Base-by-base conservation (phyloP, 78 protist species). In the Protostelium mycophagum region DNA sequence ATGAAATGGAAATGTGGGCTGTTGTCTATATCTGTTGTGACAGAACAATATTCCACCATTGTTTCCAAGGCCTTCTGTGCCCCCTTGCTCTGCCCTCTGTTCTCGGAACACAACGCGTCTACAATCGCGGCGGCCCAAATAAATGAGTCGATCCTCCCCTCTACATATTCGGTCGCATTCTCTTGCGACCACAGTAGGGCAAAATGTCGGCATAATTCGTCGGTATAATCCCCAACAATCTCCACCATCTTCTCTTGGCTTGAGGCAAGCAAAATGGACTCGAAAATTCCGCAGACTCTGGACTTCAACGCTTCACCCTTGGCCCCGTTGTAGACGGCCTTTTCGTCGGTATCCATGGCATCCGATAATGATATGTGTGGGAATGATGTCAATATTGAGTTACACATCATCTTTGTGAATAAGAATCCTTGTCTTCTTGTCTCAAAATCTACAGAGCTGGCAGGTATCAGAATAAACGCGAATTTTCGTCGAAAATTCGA, bases 121-220 rank as follows among this genome's bases (percentile, higher is more conserved):
- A 39, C 86, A 31, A 39, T n/a, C 25, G 29, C 90, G 73, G 34
- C 73, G 36, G 5, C 85, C 10, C 1, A 88, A 34, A 5, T 84
- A 0, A n/a, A 34, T n/a, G 89, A 35, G 31, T 1, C 89, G 36
- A 35, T 0, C 84, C 1, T 63, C 36, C 84, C 35, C 84, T 34
- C 36, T n/a, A 1, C 25, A 34, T 10, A 25, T 23, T 16, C 28
- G 23, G 1, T n/a, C 73, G 88, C 34, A 1, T 38, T 23, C 36
- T 87, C 35, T 28, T n/a, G 63, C 1, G 35, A 16, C 36, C 34
- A 34, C 88, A 87, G 28, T 83, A 87, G 31, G 36, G 88, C 88
- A 87, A 87, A 87, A 83, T 87, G 88, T 38, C 88, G 23, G 88
- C 88, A 87, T 16, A 87, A 16, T 25, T 51, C 73, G 73, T 51